Percentiles rank a stretch among this genome's conserved stretches.
These are phyloP conservation scores for Ogataea angusta DNA, from an alignment of 805 yeast species.

Conservation along the genomic window DNA sequence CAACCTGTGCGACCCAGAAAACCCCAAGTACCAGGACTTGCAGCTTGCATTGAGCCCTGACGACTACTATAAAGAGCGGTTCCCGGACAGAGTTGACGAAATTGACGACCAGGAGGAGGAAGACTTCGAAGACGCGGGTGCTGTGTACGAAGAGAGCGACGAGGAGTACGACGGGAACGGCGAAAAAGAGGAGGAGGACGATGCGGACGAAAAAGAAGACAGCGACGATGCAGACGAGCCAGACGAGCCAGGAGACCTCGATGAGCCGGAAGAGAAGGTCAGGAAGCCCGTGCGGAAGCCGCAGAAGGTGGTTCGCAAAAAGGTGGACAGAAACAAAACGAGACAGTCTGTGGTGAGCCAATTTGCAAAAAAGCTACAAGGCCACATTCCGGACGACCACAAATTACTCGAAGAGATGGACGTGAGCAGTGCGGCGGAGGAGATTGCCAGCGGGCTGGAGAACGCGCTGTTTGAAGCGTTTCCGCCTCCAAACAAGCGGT, in stretches of 20 bases:
- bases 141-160: slow-evolving; percentile 15
- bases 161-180: slow-evolving; percentile 13
- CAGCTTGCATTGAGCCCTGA: slow-evolving; percentile 31
- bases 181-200: slow-evolving; percentile 12
- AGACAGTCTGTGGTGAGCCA: slow-evolving; percentile 50
- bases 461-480: slow-evolving; percentile 38
- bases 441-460: slow-evolving; percentile 54
- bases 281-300: slow-evolving; percentile 7
- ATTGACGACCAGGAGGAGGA: slow-evolving; percentile 19
- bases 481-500: slow-evolving; percentile 15
- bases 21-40: slow-evolving; percentile 32
- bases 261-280: slow-evolving; percentile 1
- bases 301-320: slow-evolving; percentile 6
- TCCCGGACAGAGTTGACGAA: slow-evolving; percentile 16
- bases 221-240: slow-evolving; percentile 14
- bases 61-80: slow-evolving; percentile 23
- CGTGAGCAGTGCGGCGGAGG: slow-evolving; percentile 35
- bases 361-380: slow-evolving; percentile 42
- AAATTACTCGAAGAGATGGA: slow-evolving; percentile 17
- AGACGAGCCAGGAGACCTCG: slow-evolving; percentile 13
- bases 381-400: slow-evolving; percentile 38
- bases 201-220: slow-evolving; percentile 7
- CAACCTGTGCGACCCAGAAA: slow-evolving; percentile 47
- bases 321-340: slow-evolving; percentile 32
- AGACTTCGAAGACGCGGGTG: slow-evolving; percentile 16